Conservation (phyloP, 108 stramenopile species). For the Aureococcus anophagefferens region DNA sequence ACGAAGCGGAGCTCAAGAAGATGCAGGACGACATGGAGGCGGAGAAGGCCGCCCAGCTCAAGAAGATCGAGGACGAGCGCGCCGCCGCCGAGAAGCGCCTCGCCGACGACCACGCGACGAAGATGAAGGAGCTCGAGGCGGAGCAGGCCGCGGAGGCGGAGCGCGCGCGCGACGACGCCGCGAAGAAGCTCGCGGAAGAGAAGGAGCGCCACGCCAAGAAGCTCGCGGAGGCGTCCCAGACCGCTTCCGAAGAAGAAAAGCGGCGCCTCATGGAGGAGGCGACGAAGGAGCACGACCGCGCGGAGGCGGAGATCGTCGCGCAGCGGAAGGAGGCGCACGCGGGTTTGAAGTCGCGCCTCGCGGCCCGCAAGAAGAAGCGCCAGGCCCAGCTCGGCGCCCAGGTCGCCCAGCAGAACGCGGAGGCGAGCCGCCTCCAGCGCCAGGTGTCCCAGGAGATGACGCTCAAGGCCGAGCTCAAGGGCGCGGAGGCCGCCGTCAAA, state of each 20-base stretch:
- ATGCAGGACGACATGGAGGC: neutral
- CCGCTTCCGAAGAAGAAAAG: neutral
- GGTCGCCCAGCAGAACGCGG: neutral
- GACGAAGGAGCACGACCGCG: too few species aligned
- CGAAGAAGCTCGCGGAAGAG: too few species aligned
- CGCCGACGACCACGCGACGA: neutral
- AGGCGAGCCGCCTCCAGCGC: neutral
- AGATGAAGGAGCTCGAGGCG: neutral
- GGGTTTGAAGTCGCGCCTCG: neutral
- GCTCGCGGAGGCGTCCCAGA: too few species aligned
- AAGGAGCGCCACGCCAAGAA: too few species aligned
- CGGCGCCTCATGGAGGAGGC: neutral
- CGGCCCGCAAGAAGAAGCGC: conserved; percentile 8
- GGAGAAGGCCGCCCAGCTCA: neutral
- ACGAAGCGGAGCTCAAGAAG: too few species aligned
- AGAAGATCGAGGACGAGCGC: neutral
- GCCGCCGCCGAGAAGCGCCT: neutral
- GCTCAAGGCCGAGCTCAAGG: neutral
- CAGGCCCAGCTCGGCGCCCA: too few species aligned
- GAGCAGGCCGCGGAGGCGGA: neutral
- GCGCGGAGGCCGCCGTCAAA: too few species aligned
- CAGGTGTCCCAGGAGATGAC: neutral
- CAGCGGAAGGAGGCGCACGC: too few species aligned
- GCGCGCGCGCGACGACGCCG: too few species aligned
- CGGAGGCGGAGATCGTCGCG: too few species aligned